Conservation (phyloP, 2,329 filamentous ascomycete genomes). For the Neophaeococcomyces mojaviensis region DNA sequence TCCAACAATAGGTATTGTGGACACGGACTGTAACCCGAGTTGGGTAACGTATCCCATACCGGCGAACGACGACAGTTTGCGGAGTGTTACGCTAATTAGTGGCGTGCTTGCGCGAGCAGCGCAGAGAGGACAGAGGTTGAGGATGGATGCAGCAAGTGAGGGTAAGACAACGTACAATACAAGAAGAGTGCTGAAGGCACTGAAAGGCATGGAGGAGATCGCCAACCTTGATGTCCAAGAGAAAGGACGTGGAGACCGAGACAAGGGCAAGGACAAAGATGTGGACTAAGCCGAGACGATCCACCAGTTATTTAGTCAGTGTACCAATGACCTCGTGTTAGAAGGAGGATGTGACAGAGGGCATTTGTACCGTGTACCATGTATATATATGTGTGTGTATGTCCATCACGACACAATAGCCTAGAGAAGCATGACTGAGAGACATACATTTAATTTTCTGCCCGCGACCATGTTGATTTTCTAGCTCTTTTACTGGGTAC, state of each 20-base stretch:
- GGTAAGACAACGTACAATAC: conserved; percentile 55
- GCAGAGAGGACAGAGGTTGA: conserved; percentile 62
- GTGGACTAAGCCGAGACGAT: too few relatives aligned
- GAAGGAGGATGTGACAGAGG: too few relatives aligned
- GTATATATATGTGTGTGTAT: too few relatives aligned
- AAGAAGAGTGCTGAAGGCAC: conserved; percentile 21
- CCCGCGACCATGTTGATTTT: too few relatives aligned
- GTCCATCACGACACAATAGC: too few relatives aligned
- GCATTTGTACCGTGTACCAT: too few relatives aligned
- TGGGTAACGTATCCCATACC: conserved; percentile 96
- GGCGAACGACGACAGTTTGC: conserved; percentile 91
- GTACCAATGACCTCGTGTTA: too few relatives aligned
- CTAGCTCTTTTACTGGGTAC: too few relatives aligned
- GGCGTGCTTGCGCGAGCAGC: conserved; percentile 81
- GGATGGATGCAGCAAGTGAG: conserved; percentile 54
- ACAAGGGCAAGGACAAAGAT: background rate
- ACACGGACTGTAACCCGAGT: conserved; percentile 85
- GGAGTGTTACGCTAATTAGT: conserved; percentile 71
- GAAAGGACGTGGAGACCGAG: background rate
- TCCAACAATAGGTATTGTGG: conserved; percentile 88
- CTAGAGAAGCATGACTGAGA: too few relatives aligned
- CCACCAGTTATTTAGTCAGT: too few relatives aligned
- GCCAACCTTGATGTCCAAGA: conserved; percentile 16
- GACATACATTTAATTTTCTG: too few relatives aligned
- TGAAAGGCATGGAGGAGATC: conserved; percentile 13